These are phyloP conservation scores for Liquidambar formosana DNA, from an alignment of 164 flowering plant species.

Conservation along the genomic window DNA sequence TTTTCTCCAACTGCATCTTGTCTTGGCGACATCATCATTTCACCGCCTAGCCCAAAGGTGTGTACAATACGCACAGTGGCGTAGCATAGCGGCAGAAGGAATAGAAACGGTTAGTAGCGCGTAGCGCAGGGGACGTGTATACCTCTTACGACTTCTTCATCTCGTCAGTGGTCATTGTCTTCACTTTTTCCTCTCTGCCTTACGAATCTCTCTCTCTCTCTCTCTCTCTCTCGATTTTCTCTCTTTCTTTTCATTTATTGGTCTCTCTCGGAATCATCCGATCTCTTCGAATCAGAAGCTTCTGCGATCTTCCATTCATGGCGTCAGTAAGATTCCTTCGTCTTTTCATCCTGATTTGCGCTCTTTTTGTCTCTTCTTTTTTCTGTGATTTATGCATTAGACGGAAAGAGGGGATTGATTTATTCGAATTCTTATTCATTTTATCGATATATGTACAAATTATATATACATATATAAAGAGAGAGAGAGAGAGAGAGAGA, in stretches of 20 bases:
- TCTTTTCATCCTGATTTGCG: not conserved
- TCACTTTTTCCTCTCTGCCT: not conserved
- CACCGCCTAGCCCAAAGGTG: too few relatives aligned
- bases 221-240: too few relatives aligned
- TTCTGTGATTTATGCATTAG: too few relatives aligned
- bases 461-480: too few relatives aligned
- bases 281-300: not conserved
- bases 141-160: not conserved
- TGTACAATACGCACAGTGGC: too few relatives aligned
- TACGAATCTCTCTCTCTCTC: conserved; percentile 1
- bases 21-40: too few relatives aligned
- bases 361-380: not conserved
- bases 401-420: too few relatives aligned
- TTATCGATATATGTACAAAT: too few relatives aligned
- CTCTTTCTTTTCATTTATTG: too few relatives aligned
- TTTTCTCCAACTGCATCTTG: too few relatives aligned
- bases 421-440: too few relatives aligned
- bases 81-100: not conserved
- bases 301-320: conserved; percentile 17
- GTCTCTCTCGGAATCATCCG: not conserved
- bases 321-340: conserved; percentile 8
- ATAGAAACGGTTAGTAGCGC: not conserved
- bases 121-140: not conserved
- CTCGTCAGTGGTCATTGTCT: not conserved
- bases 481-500: too few relatives aligned